Evolutionary conservation across 2,329 filamentous ascomycete species (phyloP), one percentile per base, ranked within the genome.

Genomic region (Bretziella fagacearum): DNA sequence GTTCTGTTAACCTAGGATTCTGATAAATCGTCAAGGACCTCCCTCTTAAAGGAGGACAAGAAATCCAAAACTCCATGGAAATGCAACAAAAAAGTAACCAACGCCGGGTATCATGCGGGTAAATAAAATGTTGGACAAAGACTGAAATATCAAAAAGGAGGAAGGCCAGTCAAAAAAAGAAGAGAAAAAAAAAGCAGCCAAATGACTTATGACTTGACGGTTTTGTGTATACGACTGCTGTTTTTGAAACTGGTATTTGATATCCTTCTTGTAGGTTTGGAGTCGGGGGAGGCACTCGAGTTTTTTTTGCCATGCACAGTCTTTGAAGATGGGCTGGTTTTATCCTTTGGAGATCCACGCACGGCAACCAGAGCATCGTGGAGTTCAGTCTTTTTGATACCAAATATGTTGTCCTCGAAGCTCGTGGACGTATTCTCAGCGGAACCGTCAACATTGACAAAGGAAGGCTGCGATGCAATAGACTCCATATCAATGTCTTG

Each of bases 71-170:
- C 35, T 39, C 35, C 35, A 22, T 39, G 35, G 17, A 39, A 39
- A 39, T 39, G 35, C 35, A n/a, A 39, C n/a, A 17, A 39, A 39
- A 20, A 39, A n/a, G n/a, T n/a, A n/a, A n/a, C n/a, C 18, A 39
- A 39, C 35, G 35, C 35, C 35, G 35, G 18, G 7, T 20, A 39
- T 20, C n/a, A 22, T 22, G 35, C 6, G 35, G 18, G n/a, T n/a
- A 22, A n/a, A 39, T 20, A 22, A 22, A 39, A 17, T 18, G 18
- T 22, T 20, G 35, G 23, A 15, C 33, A 13, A 7, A 39, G 10
- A 22, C 30, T 10, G 6, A 39, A 17, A 15, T 36, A 36, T 36
- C 30, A 6, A 15, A 15, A 33, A 33, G 17, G 17, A 29, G 27
- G 27, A 13, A 13, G 6, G 13, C 13, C 27, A 29, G 27, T 29